Conservation (phyloP, 352 stramenopile species). For the Globisporangium canariense region DNA sequence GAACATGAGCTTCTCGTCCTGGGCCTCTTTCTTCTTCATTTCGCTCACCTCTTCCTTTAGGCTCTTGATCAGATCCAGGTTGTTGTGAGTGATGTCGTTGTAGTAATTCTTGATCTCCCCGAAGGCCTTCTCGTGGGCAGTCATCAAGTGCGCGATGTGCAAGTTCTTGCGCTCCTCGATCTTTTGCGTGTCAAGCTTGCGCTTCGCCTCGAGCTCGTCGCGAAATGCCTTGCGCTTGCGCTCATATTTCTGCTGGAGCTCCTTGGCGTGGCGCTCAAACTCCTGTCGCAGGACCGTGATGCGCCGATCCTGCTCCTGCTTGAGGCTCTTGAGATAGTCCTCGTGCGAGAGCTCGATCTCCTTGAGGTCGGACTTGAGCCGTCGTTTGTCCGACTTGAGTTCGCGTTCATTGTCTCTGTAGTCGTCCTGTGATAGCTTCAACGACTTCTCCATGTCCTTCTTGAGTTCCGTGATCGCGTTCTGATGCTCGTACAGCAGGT, state of each 20-base stretch:
- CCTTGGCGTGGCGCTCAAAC: slow-evolving; percentile 89
- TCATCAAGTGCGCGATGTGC: slow-evolving; percentile 92
- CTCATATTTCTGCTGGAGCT: slow-evolving; percentile 89
- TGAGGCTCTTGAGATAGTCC: slow-evolving; percentile 91
- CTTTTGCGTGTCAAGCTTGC: slow-evolving; percentile 81
- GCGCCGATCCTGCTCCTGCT: slow-evolving; percentile 90
- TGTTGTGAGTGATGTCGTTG: slow-evolving; percentile 97
- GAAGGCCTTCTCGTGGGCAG: slow-evolving; percentile 92
- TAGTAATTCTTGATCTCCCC: slow-evolving; percentile 97
- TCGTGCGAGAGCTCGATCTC: slow-evolving; percentile 91
- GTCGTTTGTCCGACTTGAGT: slow-evolving; percentile 87
- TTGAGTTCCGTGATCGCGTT: slow-evolving; percentile 90
- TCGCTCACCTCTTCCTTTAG: slow-evolving; percentile 94
- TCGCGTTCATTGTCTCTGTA: slow-evolving; percentile 84
- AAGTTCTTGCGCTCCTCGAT: slow-evolving; percentile 93
- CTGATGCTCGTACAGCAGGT: slow-evolving; percentile 94
- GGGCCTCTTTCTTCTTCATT: slow-evolving; percentile 93
- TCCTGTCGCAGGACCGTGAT: slow-evolving; percentile 90
- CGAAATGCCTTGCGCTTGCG: slow-evolving; percentile 78
- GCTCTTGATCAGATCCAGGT: slow-evolving; percentile 95
- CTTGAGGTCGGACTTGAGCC: slow-evolving; percentile 88
- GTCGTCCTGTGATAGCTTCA: slow-evolving; percentile 91
- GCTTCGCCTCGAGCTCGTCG: slow-evolving; percentile 73
- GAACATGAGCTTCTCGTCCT: slow-evolving; percentile 93
- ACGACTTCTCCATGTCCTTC: slow-evolving; percentile 85